Percentiles rank a stretch among this genome's conserved stretches.
These are phyloP conservation scores for Triglochin maritima DNA, from an alignment of 106 monocot genomes.

Conservation along the genomic window DNA sequence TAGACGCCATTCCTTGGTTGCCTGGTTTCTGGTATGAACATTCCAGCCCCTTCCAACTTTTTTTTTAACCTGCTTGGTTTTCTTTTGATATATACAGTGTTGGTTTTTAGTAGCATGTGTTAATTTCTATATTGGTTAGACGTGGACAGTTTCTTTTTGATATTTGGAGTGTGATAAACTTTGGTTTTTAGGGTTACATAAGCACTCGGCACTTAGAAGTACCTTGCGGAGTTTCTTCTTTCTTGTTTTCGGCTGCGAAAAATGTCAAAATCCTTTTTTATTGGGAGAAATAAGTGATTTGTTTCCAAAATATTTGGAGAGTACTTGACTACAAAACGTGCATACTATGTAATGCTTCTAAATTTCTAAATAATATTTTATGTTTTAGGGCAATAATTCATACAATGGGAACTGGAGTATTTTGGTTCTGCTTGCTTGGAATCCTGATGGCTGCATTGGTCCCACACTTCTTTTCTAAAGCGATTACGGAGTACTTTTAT, in stretches of 20 bases:
- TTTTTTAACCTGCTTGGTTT: neutral
- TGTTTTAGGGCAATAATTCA: constrained; percentile 76
- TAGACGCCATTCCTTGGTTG: constrained; percentile 41
- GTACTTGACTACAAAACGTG: no score
- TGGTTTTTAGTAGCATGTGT: neutral
- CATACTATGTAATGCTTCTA: no score
- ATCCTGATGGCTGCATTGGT: constrained; percentile 46
- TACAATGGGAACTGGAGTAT: constrained; percentile 46
- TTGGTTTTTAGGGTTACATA: no score
- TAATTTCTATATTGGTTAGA: neutral
- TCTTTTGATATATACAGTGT: neutral
- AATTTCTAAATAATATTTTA: neutral
- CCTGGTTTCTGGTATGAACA: constrained; percentile 62
- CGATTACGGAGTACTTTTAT: constrained; percentile 30
- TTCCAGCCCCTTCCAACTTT: neutral
- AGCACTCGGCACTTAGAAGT: no score
- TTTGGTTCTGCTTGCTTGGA: constrained; percentile 62
- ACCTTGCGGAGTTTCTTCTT: no score
- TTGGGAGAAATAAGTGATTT: no score
- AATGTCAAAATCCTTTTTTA: no score
- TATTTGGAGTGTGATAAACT: no score
- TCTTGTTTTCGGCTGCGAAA: no score
- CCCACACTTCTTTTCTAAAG: constrained; percentile 58
- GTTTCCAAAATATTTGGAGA: no score
- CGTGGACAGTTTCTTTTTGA: no score